Percentiles rank a stretch among this genome's conserved stretches.
phyloP scores from a whole-genome alignment of 768 basidiomycete genomes.

The Tubosaeta brunneosetosa region DNA sequence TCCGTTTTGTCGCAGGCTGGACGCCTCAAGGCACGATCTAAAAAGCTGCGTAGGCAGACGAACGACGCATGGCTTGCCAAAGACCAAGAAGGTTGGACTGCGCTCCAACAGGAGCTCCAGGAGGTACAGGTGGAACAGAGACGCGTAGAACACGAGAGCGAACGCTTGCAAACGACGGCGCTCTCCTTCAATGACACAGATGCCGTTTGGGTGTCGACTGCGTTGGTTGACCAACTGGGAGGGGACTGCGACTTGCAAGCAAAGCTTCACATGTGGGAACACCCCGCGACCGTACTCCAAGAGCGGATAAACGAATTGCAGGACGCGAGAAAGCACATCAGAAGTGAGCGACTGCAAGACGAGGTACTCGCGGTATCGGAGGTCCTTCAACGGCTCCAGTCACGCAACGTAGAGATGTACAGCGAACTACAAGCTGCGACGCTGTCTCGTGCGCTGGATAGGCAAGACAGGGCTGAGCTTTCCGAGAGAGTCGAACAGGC shows the following conservation, averaged over 20 bases:
- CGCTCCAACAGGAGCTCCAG: background rate
- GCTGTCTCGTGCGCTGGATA: background rate
- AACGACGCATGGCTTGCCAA: background rate
- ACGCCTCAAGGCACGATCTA: constrained; percentile 30
- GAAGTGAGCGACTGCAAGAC: background rate
- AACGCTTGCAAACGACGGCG: background rate
- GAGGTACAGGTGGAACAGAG: background rate
- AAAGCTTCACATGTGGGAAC: background rate
- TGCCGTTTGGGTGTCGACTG: background rate
- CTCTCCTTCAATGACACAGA: background rate
- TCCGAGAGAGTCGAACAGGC: background rate
- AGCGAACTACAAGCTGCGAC: background rate
- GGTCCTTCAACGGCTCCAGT: background rate
- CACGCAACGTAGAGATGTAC: background rate
- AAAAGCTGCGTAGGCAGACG: background rate
- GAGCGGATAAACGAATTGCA: background rate
- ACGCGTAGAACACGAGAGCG: background rate
- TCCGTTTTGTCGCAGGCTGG: constrained; percentile 45
- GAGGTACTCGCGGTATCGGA: background rate
- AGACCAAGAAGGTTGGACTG: background rate
- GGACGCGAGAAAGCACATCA: background rate
- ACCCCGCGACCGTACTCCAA: background rate
- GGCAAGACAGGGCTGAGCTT: background rate
- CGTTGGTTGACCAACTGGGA: background rate
- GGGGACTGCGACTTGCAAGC: background rate